These are phyloP conservation scores for Fusarium drepaniforme DNA, from an alignment of 2,329 filamentous ascomycete genomes.

Conservation along the genomic window DNA sequence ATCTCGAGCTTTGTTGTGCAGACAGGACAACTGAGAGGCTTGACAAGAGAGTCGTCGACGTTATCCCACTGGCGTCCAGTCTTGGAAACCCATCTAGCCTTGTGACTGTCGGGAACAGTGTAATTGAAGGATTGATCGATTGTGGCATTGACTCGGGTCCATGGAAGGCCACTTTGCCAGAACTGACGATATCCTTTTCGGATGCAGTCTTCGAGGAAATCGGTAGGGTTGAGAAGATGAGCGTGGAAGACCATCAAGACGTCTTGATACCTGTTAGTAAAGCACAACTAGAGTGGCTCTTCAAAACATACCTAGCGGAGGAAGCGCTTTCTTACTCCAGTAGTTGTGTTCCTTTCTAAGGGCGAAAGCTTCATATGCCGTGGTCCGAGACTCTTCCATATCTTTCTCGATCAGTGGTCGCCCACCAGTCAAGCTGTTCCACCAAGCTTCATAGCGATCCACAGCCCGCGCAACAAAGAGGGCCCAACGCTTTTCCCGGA, in stretches of 20 bases:
- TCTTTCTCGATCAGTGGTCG: conserved; percentile 19
- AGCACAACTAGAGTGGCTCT: background rate
- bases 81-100: conserved; percentile 55
- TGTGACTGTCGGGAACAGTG: conserved; percentile 55
- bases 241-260: conserved; percentile 81
- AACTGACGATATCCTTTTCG: conserved; percentile 29
- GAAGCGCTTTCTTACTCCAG: conserved; percentile 34
- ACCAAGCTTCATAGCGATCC: conserved; percentile 73
- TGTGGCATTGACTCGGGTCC: conserved; percentile 64
- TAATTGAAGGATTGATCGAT: conserved; percentile 70
- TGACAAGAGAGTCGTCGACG: conserved; percentile 57
- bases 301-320: conserved; percentile 36
- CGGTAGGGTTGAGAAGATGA: conserved; percentile 77
- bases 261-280: conserved; percentile 55
- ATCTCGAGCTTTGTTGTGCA: conserved; percentile 53
- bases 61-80: conserved; percentile 69
- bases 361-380: conserved; percentile 24
- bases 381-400: conserved; percentile 2
- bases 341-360: background rate
- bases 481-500: conserved; percentile 76
- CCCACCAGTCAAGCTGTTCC: conserved; percentile 45
- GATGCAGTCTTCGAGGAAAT: conserved; percentile 46
- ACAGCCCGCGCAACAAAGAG: conserved; percentile 74
- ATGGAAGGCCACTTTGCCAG: conserved; percentile 73
- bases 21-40: conserved; percentile 58